These are phyloP conservation scores for Annona cherimola DNA, from an alignment of 164 flowering plant genomes.

Conservation along the genomic window DNA sequence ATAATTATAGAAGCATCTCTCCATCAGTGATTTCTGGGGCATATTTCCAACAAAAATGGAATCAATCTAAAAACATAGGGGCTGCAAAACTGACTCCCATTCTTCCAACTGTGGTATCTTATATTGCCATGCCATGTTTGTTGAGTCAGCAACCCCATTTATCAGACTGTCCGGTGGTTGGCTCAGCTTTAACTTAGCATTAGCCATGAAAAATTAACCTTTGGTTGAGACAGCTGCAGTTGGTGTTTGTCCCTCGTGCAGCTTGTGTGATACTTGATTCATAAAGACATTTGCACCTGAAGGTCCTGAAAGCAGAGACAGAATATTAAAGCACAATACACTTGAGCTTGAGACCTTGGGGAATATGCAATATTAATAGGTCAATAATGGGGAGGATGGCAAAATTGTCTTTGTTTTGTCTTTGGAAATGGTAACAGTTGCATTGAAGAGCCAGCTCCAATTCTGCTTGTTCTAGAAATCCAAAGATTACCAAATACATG, in stretches of 20 bases:
- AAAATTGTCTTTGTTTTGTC: background rate
- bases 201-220: conserved; percentile 33
- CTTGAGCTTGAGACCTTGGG: background rate
- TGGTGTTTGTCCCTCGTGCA: conserved; percentile 42
- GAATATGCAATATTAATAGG: background rate
- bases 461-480: background rate
- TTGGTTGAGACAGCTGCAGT: conserved; percentile 44
- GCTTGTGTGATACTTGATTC: conserved; percentile 31
- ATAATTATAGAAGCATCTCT: no score
- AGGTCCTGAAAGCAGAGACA: conserved; percentile 34
- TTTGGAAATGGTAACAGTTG: background rate
- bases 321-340: background rate
- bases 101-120: background rate
- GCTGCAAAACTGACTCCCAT: background rate
- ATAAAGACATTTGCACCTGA: conserved; percentile 31
- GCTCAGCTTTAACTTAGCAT: background rate
- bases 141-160: background rate
- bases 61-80: background rate
- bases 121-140: background rate
- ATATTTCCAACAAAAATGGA: background rate
- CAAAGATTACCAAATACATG: background rate
- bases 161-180: background rate
- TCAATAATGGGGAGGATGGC: background rate
- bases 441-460: background rate
- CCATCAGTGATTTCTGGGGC: no score